Percentiles rank a stretch among this genome's conserved stretches.
phyloP scores from a whole-genome alignment of 2,329 filamentous ascomycete genomes.

The Fusarium paranaense region DNA sequence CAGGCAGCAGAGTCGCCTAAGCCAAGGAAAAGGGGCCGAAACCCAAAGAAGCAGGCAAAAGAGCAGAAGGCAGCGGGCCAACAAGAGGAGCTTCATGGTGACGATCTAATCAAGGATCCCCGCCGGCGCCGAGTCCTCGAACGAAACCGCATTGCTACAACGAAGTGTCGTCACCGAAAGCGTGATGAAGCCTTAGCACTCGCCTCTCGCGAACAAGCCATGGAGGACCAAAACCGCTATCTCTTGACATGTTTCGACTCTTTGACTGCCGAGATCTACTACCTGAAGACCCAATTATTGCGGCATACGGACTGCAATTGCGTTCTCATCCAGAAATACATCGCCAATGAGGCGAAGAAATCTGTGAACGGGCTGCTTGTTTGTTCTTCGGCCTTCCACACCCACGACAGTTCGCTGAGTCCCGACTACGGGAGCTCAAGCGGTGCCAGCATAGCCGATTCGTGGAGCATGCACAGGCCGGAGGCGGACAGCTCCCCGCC shows the following conservation, averaged over 20 bases:
- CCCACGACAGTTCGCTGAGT: constrained; percentile 12
- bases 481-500: too few species aligned
- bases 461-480: too few species aligned
- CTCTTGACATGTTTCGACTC: constrained; percentile 42
- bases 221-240: constrained; percentile 47
- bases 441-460: constrained; percentile 22
- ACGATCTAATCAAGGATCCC: too few species aligned
- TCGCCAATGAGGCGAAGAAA: constrained; percentile 45
- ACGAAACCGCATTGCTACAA: constrained; percentile 48
- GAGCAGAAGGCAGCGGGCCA: constrained; percentile 10
- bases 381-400: constrained; percentile 27
- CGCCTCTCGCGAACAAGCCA: constrained; percentile 40
- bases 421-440: constrained; percentile 31
- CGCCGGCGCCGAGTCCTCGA: constrained; percentile 27
- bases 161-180: constrained; percentile 47
- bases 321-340: constrained; percentile 46
- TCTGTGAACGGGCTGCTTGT: constrained; percentile 39
- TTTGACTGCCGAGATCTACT: constrained; percentile 44
- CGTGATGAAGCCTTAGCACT: constrained; percentile 47
- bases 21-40: constrained; percentile 40
- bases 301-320: constrained; percentile 47
- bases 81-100: constrained; percentile 12
- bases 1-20: constrained; percentile 12
- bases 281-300: constrained; percentile 46
- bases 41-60: constrained; percentile 33